phyloP scores from a whole-genome alignment of 2,329 filamentous ascomycete species.

The Grosmannia clavigera region DNA sequence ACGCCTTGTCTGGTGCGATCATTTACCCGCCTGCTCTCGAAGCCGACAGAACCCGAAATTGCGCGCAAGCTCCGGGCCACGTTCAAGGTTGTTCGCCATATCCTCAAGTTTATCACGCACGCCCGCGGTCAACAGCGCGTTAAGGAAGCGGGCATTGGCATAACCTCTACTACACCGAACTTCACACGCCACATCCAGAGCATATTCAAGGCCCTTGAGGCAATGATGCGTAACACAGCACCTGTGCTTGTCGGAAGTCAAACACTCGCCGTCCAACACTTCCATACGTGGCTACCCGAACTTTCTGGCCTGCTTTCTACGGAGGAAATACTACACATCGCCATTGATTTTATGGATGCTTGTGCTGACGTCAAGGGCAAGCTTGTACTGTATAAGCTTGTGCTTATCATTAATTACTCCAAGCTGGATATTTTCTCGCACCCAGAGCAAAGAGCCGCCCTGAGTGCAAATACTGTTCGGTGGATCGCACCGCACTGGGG shows the following conservation, averaged over 20 bases:
- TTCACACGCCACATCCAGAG: constrained; percentile 75
- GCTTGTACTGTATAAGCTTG: constrained; percentile 79
- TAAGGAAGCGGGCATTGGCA: constrained; percentile 81
- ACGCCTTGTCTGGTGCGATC: constrained; percentile 80
- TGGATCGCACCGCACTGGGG: constrained; percentile 97
- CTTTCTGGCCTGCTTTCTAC: constrained; percentile 62
- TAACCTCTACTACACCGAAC: constrained; percentile 56
- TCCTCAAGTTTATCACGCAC: constrained; percentile 90
- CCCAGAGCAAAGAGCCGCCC: constrained; percentile 59
- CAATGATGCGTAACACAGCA: constrained; percentile 76
- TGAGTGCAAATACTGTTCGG: constrained; percentile 70
- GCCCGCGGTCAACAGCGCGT: constrained; percentile 72
- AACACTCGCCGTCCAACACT: constrained; percentile 88
- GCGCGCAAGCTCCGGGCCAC: constrained; percentile 78
- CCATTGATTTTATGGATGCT: constrained; percentile 87
- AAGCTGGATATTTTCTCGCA: constrained; percentile 69
- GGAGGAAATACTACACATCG: constrained; percentile 81
- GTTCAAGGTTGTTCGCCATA: constrained; percentile 86
- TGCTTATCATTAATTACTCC: constrained; percentile 86
- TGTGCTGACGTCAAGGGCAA: constrained; percentile 82
- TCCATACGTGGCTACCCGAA: constrained; percentile 95
- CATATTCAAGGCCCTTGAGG: constrained; percentile 83
- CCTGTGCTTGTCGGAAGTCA: constrained; percentile 87
- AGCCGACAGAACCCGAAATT: constrained; percentile 69
- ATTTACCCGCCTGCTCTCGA: constrained; percentile 70